Conservation (phyloP, 23 red algal species). For the Gracilaria vermiculophylla region DNA sequence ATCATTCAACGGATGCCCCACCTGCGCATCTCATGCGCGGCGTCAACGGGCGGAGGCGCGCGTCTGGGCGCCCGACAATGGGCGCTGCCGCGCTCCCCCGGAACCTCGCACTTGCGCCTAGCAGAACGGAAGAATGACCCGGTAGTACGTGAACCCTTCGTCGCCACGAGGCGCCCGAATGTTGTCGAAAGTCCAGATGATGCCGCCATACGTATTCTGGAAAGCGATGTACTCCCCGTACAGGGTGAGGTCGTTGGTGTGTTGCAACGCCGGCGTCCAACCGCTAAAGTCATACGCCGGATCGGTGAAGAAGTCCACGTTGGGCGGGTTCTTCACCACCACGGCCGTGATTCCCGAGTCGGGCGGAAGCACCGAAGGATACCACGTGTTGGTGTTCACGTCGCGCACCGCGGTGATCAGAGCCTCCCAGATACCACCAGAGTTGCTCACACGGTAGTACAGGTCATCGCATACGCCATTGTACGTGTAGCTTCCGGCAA, state of each 20-base stretch:
- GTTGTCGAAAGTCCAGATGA: neutral
- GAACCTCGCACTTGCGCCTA: neutral
- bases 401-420: neutral
- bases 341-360: neutral
- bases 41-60: too few species aligned
- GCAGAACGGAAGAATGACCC: constrained; percentile 31
- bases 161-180: neutral
- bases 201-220: neutral
- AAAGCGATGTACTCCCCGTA: neutral
- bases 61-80: too few species aligned
- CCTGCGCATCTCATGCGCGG: too few species aligned
- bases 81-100: too few species aligned
- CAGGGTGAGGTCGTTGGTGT: neutral
- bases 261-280: neutral
- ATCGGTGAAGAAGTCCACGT: constrained; percentile 33
- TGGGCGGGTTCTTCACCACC: neutral
- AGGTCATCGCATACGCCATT: constrained; percentile 2
- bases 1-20: too few species aligned
- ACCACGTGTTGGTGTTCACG: neutral
- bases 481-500: neutral
- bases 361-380: neutral
- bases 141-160: neutral
- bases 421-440: neutral
- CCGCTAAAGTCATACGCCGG: constrained; percentile 33
- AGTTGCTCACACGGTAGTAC: neutral